Evolutionary conservation across 2,329 filamentous ascomycete genomes (phyloP).

Genomic region (Xylariaceae sp.): DNA sequence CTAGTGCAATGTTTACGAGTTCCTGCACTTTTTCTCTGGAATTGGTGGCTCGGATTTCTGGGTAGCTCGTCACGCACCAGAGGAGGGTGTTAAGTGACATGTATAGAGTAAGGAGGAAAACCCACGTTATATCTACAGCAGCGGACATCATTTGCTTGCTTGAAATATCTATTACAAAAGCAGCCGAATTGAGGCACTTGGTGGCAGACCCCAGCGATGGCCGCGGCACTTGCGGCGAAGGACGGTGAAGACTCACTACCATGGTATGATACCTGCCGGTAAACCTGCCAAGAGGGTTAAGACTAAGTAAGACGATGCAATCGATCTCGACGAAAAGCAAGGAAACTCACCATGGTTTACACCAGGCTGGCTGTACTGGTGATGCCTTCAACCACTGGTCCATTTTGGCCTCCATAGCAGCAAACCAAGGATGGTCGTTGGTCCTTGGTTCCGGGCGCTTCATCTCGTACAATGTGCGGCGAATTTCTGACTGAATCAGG

Average conservation of each 20-base stretch:
- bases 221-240: constrained; percentile 84
- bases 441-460: constrained; percentile 70
- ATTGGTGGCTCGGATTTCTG: constrained; percentile 71
- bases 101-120: constrained; percentile 83
- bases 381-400: constrained; percentile 72
- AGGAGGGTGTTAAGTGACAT: constrained; percentile 88
- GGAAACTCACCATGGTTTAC: constrained; percentile 67
- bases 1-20: constrained; percentile 67
- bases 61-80: constrained; percentile 78
- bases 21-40: constrained; percentile 68
- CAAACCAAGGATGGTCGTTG: constrained; percentile 84
- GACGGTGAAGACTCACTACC: constrained; percentile 80
- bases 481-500: constrained; percentile 79
- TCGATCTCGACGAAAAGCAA: background rate
- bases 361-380: constrained; percentile 65
- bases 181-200: constrained; percentile 76
- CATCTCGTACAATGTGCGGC: constrained; percentile 78
- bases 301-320: background rate
- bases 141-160: constrained; percentile 71
- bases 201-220: constrained; percentile 74
- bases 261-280: constrained; percentile 74
- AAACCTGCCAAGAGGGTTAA: constrained; percentile 43
- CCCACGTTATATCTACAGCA: constrained; percentile 85
- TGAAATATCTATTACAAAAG: constrained; percentile 76
- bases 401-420: constrained; percentile 71